Conservation (phyloP, 225 moss, liverwort and hornwort genomes). For the Bryum argenteum region DNA sequence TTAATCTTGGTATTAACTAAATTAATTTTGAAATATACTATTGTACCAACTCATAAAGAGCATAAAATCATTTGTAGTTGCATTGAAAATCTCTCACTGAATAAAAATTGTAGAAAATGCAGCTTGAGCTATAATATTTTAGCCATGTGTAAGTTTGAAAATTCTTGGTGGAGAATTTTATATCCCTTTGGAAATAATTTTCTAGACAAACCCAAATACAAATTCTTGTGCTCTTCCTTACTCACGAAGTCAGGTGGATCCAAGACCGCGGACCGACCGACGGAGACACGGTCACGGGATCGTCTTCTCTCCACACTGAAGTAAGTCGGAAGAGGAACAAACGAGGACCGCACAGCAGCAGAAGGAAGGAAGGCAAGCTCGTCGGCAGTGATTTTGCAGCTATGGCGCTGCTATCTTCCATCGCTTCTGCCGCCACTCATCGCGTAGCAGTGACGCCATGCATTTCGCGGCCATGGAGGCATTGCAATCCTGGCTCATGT, state of each 20-base stretch:
- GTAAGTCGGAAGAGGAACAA: constrained; percentile 4
- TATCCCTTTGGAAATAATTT: no score
- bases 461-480: constrained; percentile 21
- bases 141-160: no score
- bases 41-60: no score
- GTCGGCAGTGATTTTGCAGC: constrained; percentile 17
- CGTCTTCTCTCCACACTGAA: background rate
- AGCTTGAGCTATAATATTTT: no score
- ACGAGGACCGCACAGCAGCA: constrained; percentile 37
- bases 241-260: no score
- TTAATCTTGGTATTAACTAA: no score
- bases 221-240: background rate
- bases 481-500: constrained; percentile 15
- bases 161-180: no score
- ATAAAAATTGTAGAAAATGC: no score
- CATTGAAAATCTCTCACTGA: no score
- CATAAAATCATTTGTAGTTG: no score
- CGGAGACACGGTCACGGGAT: constrained; percentile 2
- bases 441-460: constrained; percentile 25
- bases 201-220: no score
- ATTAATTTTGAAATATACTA: no score
- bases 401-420: constrained; percentile 41
- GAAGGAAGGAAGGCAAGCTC: constrained; percentile 10
- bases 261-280: background rate
- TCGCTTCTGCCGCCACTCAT: constrained; percentile 33